Evolutionary conservation across 495 filamentous ascomycete genomes (phyloP), one percentile per base, ranked within the genome.

Genomic region (Xylaria castorea): DNA sequence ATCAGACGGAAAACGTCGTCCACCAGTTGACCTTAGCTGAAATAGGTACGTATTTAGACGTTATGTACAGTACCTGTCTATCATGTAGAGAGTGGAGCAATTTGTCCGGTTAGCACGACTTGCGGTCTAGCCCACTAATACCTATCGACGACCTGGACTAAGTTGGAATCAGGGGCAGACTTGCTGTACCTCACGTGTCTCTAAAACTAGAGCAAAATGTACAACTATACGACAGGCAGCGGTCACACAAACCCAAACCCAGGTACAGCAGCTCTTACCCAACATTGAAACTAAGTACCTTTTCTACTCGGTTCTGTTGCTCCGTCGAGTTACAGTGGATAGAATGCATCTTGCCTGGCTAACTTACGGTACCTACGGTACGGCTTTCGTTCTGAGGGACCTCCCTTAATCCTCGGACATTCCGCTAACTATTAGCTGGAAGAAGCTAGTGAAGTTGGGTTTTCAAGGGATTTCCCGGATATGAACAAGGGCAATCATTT

Each of bases 191-290:
- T 30, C n/a, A 25, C 27, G 38, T 64, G 61, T 64, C 9, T n/a
- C 32, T n/a, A 18, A 22, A 34, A 34, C 22, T 16, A 1, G 38
- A 25, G 38, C n/a, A 44, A 34, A 61, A 61, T n/a, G 57, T 61
- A 61, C 53, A 57, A 27, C 25, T 57, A 4, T 27, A 30, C 25
- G 11, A 12, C 1, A 18, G 12, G 27, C n/a, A 57, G 61, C 38
- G 38, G 61, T 44, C 61, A 64, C 61, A 64, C 32, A 64, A 44
- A 30, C 36, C 61, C 22, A 44, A 44, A n/a, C 34, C n/a, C 38
- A 44, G 22, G 61, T n/a, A 42, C 36, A 44, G 38, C 61, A 64
- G 58, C 9, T 60, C 25, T 18, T 48, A 48, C 4, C 46, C 48
- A 25, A 51, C n/a, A 22, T 50, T 57, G n/a, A n/a, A n/a, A n/a